phyloP scores from a whole-genome alignment of 2,329 filamentous ascomycete genomes.

The Biscogniauxia marginata region DNA sequence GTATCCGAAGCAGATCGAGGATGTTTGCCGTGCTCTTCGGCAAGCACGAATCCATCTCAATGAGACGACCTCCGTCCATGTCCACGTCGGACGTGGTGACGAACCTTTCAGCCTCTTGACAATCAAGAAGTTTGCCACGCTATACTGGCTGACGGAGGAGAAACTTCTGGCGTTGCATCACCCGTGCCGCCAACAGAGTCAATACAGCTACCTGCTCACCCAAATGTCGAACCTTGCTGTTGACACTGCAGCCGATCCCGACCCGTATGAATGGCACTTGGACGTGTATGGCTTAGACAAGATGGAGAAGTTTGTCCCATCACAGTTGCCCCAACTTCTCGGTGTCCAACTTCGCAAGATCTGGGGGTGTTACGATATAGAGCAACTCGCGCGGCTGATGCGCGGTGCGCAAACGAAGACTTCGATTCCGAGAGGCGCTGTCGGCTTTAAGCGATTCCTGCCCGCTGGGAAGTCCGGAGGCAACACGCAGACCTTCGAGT shows the following conservation, averaged over 20 bases:
- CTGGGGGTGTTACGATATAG: slow-evolving; percentile 15
- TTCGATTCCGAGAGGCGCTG: slow-evolving; percentile 8
- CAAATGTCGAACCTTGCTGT: slow-evolving; percentile 8
- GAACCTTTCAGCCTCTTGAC: slow-evolving; percentile 26
- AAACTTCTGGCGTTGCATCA: slow-evolving; percentile 24
- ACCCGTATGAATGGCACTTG: neutral
- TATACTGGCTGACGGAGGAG: slow-evolving; percentile 23
- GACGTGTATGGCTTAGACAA: neutral
- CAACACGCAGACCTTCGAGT: slow-evolving; percentile 28
- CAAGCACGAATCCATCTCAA: slow-evolving; percentile 23
- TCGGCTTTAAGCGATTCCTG: slow-evolving; percentile 22
- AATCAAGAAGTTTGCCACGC: slow-evolving; percentile 22
- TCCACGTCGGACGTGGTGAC: slow-evolving; percentile 28
- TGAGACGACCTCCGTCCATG: slow-evolving; percentile 20
- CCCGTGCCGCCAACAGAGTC: slow-evolving; percentile 17
- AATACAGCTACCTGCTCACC: slow-evolving; percentile 9
- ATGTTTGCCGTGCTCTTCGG: slow-evolving; percentile 21
- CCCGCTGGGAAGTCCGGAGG: slow-evolving; percentile 17
- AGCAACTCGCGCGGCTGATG: slow-evolving; percentile 19
- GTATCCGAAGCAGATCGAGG: slow-evolving; percentile 11
- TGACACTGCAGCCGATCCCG: neutral
- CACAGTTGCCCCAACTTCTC: neutral
- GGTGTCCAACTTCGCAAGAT: slow-evolving; percentile 14
- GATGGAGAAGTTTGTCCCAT: slow-evolving; percentile 18
- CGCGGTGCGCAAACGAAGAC: neutral